Base-by-base conservation (phyloP, 1,284 basidiomycete genomes). In the Anthracocystis setariae region DNA sequence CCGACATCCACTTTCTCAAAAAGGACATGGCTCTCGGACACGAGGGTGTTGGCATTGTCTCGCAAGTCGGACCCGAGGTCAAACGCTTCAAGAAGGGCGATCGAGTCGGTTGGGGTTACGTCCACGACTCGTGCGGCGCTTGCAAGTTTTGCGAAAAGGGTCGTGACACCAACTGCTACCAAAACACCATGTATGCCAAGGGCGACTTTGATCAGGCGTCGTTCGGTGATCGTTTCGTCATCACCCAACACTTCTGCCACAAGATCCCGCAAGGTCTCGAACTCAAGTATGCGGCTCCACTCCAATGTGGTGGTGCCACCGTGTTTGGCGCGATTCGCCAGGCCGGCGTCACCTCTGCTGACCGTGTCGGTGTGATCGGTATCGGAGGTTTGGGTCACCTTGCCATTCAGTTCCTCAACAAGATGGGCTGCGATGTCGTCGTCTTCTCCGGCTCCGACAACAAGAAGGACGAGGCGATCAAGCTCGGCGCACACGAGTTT, bases 101-200 rank as follows among this genome's bases (percentile, higher is more conserved):
- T 53, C 74, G 75, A 37, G 78, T 78, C 12, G 80, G 80, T 20
- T 81, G 76, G 73, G 78, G 79, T 33, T 81, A 81, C 72, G 72
- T 73, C 63, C 78, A 78, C 66, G 50, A 63, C 29, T 56, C 68
- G n/a, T 80, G 78, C 48, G 64, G 68, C 35, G 64, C 51, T 38
- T 81, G 79, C 59, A 61, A 77, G 58, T 61, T 78, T 21, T 81
- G 79, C 71, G 62, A 73, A 18, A 61, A 59, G 38, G 79, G 79
- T 13, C 44, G 57, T 20, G 79, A 81, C 47, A 78, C 62, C 45
- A 66, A 73, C 48, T 81, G 80, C 74, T 62, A 63, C 39, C 44
- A 65, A 17, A 75, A 71, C 63, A 25, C 56, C 35, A 74, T 76
- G 70, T 81, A 79, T 62, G 79, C 52, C 37, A 27, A 25, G 3